These are phyloP conservation scores for Penicillium aurantiogriseum DNA, from an alignment of 2,329 filamentous ascomycete species.

Conservation along the genomic window DNA sequence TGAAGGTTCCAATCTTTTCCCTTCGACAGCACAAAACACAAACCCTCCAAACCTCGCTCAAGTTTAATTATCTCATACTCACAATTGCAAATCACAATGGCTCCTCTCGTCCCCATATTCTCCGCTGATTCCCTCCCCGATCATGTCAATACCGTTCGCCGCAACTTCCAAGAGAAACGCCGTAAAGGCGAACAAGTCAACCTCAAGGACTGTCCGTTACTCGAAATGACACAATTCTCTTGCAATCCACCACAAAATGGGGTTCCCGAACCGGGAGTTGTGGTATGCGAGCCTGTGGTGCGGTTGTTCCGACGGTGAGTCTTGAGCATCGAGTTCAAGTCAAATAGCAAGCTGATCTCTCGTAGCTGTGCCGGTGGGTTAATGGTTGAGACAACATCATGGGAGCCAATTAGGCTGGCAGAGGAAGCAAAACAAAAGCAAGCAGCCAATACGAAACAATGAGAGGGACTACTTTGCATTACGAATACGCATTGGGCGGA, in stretches of 20 bases:
- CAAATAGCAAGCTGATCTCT: conserved; percentile 11
- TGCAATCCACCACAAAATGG: conserved; percentile 54
- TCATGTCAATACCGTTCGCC: conserved; percentile 49
- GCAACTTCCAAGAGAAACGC: conserved; percentile 49
- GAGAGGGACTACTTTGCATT: conserved; percentile 6
- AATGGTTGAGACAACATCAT: conserved; percentile 62
- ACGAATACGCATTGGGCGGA: conserved; percentile 15
- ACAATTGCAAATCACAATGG: conserved; percentile 44
- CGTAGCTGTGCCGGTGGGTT: conserved; percentile 52
- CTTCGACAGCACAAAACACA: not conserved
- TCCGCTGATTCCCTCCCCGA: conserved; percentile 51
- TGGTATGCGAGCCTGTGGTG: conserved; percentile 58
- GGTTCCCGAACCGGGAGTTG: conserved; percentile 43
- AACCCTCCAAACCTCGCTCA: not conserved
- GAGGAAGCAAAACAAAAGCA: conserved; percentile 35
- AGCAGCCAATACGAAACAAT: conserved; percentile 27
- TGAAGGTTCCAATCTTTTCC: not conserved
- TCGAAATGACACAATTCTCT: conserved; percentile 62
- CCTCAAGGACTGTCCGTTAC: conserved; percentile 55
- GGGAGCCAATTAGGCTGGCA: conserved; percentile 47
- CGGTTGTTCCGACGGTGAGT: conserved; percentile 59
- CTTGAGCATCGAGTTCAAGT: not conserved
- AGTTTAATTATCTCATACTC: not conserved
- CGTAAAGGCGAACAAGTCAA: conserved; percentile 54
- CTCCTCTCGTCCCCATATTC: conserved; percentile 56